Evolutionary conservation across 2,329 filamentous ascomycete species (phyloP).

Genomic region (Penicillium sp.): DNA sequence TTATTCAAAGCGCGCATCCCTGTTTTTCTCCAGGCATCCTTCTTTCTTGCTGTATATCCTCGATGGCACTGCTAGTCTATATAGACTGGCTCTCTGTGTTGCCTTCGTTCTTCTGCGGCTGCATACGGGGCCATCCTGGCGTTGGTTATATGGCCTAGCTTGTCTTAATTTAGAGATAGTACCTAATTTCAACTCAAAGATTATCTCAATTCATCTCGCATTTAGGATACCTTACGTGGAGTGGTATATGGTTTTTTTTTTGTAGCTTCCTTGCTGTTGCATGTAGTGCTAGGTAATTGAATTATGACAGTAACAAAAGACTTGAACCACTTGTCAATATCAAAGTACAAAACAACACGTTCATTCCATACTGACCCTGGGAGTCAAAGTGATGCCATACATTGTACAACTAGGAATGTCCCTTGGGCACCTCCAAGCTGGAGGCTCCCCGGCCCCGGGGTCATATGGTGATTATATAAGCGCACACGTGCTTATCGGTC

Average conservation of each 20-base stretch:
- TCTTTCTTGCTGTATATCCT: background rate
- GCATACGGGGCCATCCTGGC: slow-evolving; percentile 11
- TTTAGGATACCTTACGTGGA: background rate
- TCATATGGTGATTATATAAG: slow-evolving; percentile 10
- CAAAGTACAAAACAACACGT: background rate
- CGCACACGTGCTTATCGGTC: slow-evolving; percentile 23
- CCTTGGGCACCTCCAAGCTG: background rate
- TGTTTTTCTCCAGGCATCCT: background rate
- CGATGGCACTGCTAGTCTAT: background rate
- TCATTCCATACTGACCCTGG: background rate
- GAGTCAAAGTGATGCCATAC: background rate
- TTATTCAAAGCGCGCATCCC: background rate
- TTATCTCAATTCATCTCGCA: background rate
- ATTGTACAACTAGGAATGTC: background rate
- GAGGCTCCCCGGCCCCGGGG: slow-evolving; percentile 22
- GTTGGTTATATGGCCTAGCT: slow-evolving; percentile 8
- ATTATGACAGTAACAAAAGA: background rate
- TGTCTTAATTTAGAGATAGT: slow-evolving; percentile 13
- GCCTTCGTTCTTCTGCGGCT: slow-evolving; percentile 4
- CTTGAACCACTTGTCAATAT: background rate
- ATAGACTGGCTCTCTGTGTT: slow-evolving; percentile 8
- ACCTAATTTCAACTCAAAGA: slow-evolving; percentile 12
- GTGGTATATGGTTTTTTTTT: background rate
- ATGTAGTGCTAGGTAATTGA: background rate
- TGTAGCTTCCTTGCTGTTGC: background rate